Evolutionary conservation across 495 filamentous ascomycete species (phyloP), one percentile per base, ranked within the genome.

Genomic region (Aspergillus conjunctus): DNA sequence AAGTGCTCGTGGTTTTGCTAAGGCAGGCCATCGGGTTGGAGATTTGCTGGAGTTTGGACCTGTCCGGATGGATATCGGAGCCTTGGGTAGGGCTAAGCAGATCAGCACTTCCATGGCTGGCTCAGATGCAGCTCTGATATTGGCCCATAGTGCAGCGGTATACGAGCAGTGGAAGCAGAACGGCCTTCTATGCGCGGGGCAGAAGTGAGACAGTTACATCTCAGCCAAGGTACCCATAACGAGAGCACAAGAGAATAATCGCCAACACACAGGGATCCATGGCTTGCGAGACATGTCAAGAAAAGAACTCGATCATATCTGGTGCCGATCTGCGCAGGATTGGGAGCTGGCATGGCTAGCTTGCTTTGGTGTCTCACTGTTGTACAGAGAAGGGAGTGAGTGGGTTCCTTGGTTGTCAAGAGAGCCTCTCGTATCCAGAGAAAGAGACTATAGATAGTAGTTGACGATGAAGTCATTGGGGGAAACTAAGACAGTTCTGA

Each of bases 171-270:
- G 32, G 43, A 14, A 4, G 20, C 46, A 32, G 51, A 45, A 58
- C 4, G 33, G 51, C 31, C 50, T 4, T 31, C 33, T 43, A 32
- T n/a, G 26, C 15, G 31, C 9, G 62, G 58, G 63, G 51, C 55
- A 34, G 18, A 34, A 62, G 56, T 70, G 61, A 72, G 70, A 72
- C 70, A 59, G 68, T 70, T 70, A 70, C 70, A 72, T 72, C 46
- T 43, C 50, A 46, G 50, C 57, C 57, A 60, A 22, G 14, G 14
- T 43, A 56, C 33, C 26, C 54, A 48, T 45, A 34, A 58, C 33
- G 51, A n/a, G 2, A 26, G 26, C 26, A 26, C 2, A 26, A 26
- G 26, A 26, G 5, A 26, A 26, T 26, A 26, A 26, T 26, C 2
- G 5, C 26, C 26, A 5, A 26, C 26, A 26, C 26, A 26, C 26